A percentile compares a stretch with the other conserved stretches of the same genome.
Evolutionary conservation across 169 alveolate genomes (phyloP).

Genomic region (Cryptosporidium baileyi): DNA sequence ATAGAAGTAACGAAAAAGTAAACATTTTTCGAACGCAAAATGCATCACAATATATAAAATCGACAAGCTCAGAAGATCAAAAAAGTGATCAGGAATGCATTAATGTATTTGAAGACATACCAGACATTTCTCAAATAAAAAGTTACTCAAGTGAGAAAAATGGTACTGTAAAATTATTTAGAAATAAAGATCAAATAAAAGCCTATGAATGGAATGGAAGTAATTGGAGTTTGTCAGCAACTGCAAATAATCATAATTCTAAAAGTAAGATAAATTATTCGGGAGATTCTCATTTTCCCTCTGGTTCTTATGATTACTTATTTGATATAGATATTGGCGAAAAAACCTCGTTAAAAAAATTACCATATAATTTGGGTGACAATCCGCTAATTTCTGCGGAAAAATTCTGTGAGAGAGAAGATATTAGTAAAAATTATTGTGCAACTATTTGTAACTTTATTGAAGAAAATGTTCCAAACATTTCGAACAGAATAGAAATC

Average conservation of each 20-base stretch:
- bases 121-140: not conserved
- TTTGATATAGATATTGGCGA: not conserved
- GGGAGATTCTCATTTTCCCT: slow-evolving; percentile 12
- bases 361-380: slow-evolving; percentile 48
- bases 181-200: not conserved
- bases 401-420: slow-evolving; percentile 57
- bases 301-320: slow-evolving; percentile 15
- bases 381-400: not conserved
- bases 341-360: not conserved
- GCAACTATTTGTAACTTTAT: slow-evolving; percentile 2
- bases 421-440: not conserved
- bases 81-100: not conserved
- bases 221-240: slow-evolving; percentile 17
- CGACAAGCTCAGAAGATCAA: not conserved
- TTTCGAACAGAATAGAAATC: not conserved
- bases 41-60: not conserved
- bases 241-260: not conserved
- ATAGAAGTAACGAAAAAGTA: not conserved
- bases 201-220: slow-evolving; percentile 4
- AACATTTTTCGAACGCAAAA: not conserved
- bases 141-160: not conserved
- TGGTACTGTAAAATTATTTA: slow-evolving; percentile 1
- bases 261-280: not conserved
- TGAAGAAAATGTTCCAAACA: not conserved
- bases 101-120: not conserved